Evolutionary conservation across 2,329 filamentous ascomycete genomes (phyloP), one percentile per base, ranked within the genome.

Genomic region (Dendryphion nanum): DNA sequence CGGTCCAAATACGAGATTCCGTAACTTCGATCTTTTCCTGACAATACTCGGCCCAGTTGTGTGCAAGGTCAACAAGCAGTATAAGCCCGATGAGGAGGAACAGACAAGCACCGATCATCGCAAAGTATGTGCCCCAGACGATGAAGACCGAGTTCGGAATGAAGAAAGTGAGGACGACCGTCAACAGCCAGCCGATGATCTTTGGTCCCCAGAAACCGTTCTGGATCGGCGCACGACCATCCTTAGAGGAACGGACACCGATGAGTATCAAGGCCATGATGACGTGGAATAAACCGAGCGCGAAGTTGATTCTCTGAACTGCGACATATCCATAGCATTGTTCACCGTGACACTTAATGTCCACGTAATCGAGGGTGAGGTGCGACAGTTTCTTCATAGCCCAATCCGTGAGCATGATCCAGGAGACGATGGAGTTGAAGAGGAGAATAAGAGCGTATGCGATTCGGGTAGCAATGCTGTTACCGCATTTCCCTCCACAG

Each of bases 171-270:
- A 95, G 64, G 42, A 96, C 87, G 43, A 97, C 82, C 51, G 97
- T 79, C 12, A 76, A 81, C 34, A 96, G 63, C 93, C 93, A 98
- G 36, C 83, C 81, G 43, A 96, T 80, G 41, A 98, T 78, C 72
- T 98, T 98, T 31, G 93, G 93, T 2, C 90, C 93, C 93, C 93
- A 98, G 69, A 89, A 98, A n/a, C 91, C 93, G 70, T 98, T 98
- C 63, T 98, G 93, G 37, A 98, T 78, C 14, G 82, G 79, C 2
- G 93, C 90, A 48, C 93, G 85, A 30, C 86, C 85, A 63, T 95
- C 86, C 66, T 87, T 93, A 17, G 90, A 93, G 33, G 83, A 89
- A 37, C 80, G 81, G 35, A 98, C 89, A 35, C 93, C 93, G 38
- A 97, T 75, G 30, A 98, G 78, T 44, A 96, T 76, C 33, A 89